Percentiles rank a stretch among this genome's conserved stretches.
These are phyloP conservation scores for Wakefieldia striispora DNA, from an alignment of 768 basidiomycete species.

Conservation along the genomic window DNA sequence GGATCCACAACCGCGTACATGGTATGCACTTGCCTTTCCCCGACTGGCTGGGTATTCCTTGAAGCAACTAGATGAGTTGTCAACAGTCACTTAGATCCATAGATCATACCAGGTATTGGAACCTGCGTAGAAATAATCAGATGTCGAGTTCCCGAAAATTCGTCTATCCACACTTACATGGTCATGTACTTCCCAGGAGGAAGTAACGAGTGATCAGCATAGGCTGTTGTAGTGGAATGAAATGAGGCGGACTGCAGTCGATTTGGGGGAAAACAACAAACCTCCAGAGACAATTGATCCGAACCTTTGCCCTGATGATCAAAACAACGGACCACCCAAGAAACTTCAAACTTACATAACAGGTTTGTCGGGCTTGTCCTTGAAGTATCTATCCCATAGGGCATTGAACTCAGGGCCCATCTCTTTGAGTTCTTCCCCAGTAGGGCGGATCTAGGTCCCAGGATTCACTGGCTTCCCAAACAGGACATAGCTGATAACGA, in stretches of 20 bases:
- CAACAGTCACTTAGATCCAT: not conserved
- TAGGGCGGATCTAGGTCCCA: conserved; percentile 56
- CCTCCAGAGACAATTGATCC: conserved; percentile 66
- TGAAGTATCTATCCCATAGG: conserved; percentile 70
- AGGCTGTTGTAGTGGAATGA: conserved; percentile 36
- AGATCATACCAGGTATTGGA: conserved; percentile 54
- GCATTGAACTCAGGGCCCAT: conserved; percentile 77
- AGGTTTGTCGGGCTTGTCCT: conserved; percentile 78
- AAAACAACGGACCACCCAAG: not conserved
- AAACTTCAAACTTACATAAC: conserved; percentile 48
- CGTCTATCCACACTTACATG: conserved; percentile 40
- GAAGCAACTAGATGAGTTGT: not conserved
- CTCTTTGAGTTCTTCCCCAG: conserved; percentile 66
- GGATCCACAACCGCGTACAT: too few relatives aligned
- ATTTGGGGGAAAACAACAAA: conserved; percentile 13
- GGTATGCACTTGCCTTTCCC: conserved; percentile 47
- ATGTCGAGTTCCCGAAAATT: conserved; percentile 21
- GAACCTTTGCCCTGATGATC: conserved; percentile 38
- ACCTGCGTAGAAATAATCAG: conserved; percentile 23
- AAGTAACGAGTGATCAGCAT: conserved; percentile 67
- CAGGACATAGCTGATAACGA: not conserved
- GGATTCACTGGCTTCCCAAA: not conserved
- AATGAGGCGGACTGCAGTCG: not conserved
- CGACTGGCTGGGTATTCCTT: conserved; percentile 70
- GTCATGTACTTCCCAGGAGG: conserved; percentile 72